Evolutionary conservation across 768 basidiomycete species (phyloP), one percentile per base, ranked within the genome.

Genomic region (Clavulina sp.): DNA sequence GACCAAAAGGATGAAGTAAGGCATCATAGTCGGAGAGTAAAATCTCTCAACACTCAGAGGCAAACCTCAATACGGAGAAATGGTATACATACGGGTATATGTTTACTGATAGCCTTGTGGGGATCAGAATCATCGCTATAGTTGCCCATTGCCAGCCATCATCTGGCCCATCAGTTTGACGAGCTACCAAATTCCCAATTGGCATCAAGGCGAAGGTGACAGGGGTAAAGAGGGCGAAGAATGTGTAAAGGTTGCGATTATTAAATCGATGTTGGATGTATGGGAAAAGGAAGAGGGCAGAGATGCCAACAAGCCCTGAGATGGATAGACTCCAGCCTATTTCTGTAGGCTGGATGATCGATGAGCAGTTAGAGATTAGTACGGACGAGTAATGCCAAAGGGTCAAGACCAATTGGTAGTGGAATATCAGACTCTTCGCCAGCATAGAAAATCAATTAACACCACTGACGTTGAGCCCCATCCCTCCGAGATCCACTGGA

Each of bases 391-490:
- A n/a, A n/a, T n/a, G n/a, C n/a, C n/a, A n/a, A n/a, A n/a, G n/a
- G n/a, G n/a, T n/a, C n/a, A n/a, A n/a, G n/a, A n/a, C n/a, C n/a
- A n/a, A n/a, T n/a, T n/a, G n/a, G n/a, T n/a, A n/a, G n/a, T n/a
- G n/a, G n/a, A n/a, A n/a, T n/a, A n/a, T n/a, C n/a, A n/a, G n/a
- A n/a, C n/a, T n/a, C n/a, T n/a, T n/a, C n/a, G n/a, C n/a, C n/a
- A n/a, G n/a, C n/a, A n/a, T n/a, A n/a, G n/a, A n/a, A n/a, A n/a
- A n/a, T n/a, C n/a, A n/a, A n/a, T n/a, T n/a, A n/a, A n/a, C n/a
- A n/a, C n/a, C 21, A 47, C 77, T 61, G 58, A 80, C 78, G 24
- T 73, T 70, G 58, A 80, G 76, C 7, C 69, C 67, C 0, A 82
- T 64, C 0, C 81, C 80, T 26, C 80, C 81, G 2, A 65, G 59